These are phyloP conservation scores for Backusella westeae DNA, from an alignment of 192 early-diverging fungal genomes.

Conservation along the genomic window DNA sequence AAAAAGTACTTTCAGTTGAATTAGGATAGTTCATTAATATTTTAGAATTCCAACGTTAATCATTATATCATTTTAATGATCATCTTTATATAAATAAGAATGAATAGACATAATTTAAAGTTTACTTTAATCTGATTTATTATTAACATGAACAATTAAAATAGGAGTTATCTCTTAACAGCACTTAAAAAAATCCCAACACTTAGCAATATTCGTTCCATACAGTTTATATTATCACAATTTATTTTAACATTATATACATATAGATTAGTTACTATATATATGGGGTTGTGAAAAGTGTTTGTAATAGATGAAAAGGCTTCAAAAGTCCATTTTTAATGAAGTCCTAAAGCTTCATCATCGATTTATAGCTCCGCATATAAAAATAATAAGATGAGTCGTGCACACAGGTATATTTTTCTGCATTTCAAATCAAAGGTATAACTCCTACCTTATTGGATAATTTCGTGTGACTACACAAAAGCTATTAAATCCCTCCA, in stretches of 20 bases:
- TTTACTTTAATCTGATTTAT: background rate
- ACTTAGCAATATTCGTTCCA: background rate
- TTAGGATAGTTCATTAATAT: background rate
- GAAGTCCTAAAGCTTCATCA: background rate
- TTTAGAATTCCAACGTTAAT: background rate
- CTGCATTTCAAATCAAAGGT: slow-evolving; percentile 12
- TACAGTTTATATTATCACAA: background rate
- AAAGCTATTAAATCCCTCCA: slow-evolving; percentile 1
- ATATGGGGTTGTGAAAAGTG: background rate
- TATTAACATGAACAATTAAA: background rate
- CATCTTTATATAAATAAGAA: background rate
- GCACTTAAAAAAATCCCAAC: background rate
- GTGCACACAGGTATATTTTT: slow-evolving; percentile 8
- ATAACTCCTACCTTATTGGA: slow-evolving; percentile 8
- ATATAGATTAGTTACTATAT: background rate
- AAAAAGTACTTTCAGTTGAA: background rate
- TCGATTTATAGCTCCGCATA: background rate
- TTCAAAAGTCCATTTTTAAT: background rate
- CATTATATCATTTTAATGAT: background rate
- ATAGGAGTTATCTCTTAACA: background rate
- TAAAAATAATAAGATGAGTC: background rate
- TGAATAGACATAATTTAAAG: background rate
- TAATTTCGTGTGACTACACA: background rate
- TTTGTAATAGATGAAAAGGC: background rate
- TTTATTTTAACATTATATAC: background rate